Evolutionary conservation across 331 rosid genomes (phyloP).

Genomic region (Quercus lobata): DNA sequence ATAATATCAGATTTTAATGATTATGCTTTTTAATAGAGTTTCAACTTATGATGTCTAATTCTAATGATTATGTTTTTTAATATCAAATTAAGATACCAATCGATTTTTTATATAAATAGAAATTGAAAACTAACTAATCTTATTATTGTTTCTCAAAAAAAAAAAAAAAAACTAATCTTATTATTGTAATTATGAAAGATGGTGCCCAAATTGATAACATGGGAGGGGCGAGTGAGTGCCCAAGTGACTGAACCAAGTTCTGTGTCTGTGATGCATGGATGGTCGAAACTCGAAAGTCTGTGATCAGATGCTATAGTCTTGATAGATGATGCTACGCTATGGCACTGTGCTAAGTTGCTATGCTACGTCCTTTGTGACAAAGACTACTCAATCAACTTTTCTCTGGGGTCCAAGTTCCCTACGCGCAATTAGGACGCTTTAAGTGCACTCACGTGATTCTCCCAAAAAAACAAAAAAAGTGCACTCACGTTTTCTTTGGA

Average conservation of each 20-base stretch:
- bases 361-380: conserved; percentile 6
- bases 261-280: background rate
- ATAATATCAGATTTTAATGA: too few relatives aligned
- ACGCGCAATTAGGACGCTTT: background rate
- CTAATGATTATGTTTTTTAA: too few relatives aligned
- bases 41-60: too few relatives aligned
- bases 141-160: too few relatives aligned
- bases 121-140: too few relatives aligned
- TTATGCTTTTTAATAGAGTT: too few relatives aligned
- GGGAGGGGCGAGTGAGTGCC: background rate
- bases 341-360: background rate
- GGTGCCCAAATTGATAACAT: background rate
- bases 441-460: background rate
- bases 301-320: background rate
- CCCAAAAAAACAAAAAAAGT: too few relatives aligned
- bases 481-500: background rate
- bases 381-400: conserved; percentile 1
- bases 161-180: too few relatives aligned
- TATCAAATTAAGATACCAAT: accelerated
- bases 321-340: background rate
- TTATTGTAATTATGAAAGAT: too few relatives aligned
- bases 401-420: background rate
- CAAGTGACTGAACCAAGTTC: background rate
- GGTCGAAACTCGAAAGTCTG: background rate
- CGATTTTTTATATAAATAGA: too few relatives aligned